Evolutionary conservation across 169 alveolate species (phyloP).

Genomic region (Babesia microti): DNA sequence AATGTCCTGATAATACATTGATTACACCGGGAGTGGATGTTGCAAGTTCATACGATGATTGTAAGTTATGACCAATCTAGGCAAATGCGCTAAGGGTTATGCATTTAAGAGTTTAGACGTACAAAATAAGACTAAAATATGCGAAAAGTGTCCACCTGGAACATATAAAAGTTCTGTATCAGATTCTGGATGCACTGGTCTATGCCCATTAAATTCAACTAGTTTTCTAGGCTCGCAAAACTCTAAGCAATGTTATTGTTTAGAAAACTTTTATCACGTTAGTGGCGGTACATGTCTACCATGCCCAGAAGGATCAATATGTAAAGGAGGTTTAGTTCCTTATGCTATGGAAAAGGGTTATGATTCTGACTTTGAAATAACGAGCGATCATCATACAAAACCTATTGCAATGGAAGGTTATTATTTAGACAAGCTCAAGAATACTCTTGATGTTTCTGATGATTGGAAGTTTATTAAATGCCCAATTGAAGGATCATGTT

Average conservation of each 20-base stretch:
- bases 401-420: conserved; percentile 65
- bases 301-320: conserved; percentile 67
- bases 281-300: conserved; percentile 60
- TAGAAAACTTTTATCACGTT: conserved; percentile 52
- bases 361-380: conserved; percentile 22
- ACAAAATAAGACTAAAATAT: conserved; percentile 21
- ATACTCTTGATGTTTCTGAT: conserved; percentile 47
- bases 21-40: conserved; percentile 68
- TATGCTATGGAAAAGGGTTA: conserved; percentile 9
- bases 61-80: conserved; percentile 37
- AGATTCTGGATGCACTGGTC: conserved; percentile 62
- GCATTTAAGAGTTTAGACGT: conserved; percentile 30
- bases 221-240: conserved; percentile 59
- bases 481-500: conserved; percentile 65
- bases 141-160: conserved; percentile 65
- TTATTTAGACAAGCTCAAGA: conserved; percentile 53
- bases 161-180: conserved; percentile 64
- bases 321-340: conserved; percentile 60
- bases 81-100: conserved; percentile 66
- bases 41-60: conserved; percentile 55
- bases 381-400: conserved; percentile 54
- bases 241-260: conserved; percentile 68
- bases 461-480: conserved; percentile 70
- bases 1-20: conserved; percentile 59
- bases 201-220: conserved; percentile 63